Evolutionary conservation across 192 early-diverging fungal species (phyloP), one percentile per base, ranked within the genome.

Genomic region (Linnemannia elongata): DNA sequence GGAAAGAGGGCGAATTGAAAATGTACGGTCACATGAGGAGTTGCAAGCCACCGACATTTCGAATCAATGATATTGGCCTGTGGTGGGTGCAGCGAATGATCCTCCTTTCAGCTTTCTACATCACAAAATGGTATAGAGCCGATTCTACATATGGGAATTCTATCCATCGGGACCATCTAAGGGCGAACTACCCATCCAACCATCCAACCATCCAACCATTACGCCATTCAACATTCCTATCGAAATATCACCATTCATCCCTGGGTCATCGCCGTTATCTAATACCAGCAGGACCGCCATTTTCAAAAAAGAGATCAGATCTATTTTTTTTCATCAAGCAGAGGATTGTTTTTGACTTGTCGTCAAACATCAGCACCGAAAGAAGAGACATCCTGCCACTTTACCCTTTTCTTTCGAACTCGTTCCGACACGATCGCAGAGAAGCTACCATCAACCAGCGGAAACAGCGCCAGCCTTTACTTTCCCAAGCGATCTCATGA

Each of bases 241-340:
- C 72, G 60, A 81, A 39, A 38, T 42, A 72, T 72, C 70, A 33
- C 33, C 18, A 75, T 69, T 72, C 17, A 73, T 79, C 78, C 18
- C 20, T 74, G 18, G 35, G 60, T 30, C 81, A 97, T 96, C 93
- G 94, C 94, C 79, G 94, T 94, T 83, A 92, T 91, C 75, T 72
- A 88, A 13, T 2, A 33, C 13, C 60, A 33, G 60, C 24, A 66
- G 30, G 6, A 66, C 12, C 60, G 3, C 30, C 9, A 66, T 13
- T 66, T 57, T 33, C 15, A 27, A 33, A 30, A 30, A 27, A 33
- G 27, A 15, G 72, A 91, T 94, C 89, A 94, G 83, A 95, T 93
- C 89, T 97, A 97, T 94, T 93, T 96, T 83, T 55, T 66, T 66
- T 24, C n/a, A 15, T 27, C 60, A 15, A 15, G 30, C 27, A 3